A percentile compares a stretch with the other conserved stretches of the same genome.
phyloP scores from a whole-genome alignment of 441 rosid genomes.

The Kokia cookei region DNA sequence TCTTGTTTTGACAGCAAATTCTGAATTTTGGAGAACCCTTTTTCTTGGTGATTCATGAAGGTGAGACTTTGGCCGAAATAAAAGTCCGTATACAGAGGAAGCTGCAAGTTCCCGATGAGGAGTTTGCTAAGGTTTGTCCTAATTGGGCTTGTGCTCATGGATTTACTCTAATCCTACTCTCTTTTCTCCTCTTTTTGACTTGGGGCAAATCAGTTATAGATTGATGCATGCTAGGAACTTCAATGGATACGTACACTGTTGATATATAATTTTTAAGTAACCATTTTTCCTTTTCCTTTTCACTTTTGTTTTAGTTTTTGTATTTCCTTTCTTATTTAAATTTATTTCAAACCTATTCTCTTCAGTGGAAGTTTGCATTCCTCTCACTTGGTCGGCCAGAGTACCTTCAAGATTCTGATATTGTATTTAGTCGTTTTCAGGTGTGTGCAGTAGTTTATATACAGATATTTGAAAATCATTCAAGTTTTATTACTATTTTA shows the following conservation, averaged over 20 bases:
- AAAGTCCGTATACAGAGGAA: slow-evolving; percentile 43
- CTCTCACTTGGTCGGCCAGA: slow-evolving; percentile 47
- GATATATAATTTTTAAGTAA: not conserved
- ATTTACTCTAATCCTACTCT: not conserved
- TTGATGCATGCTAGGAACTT: not conserved
- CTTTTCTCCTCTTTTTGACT: not conserved
- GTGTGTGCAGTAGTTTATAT: slow-evolving; percentile 4
- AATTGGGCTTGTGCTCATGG: not conserved
- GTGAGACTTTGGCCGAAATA: slow-evolving; percentile 40
- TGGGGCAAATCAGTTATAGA: not conserved
- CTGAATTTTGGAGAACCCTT: slow-evolving; percentile 53
- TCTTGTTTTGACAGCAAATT: slow-evolving; percentile 24
- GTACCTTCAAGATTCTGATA: slow-evolving; percentile 43
- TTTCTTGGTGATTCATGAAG: slow-evolving; percentile 39
- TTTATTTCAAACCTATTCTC: slow-evolving; percentile 3
- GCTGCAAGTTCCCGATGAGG: slow-evolving; percentile 46
- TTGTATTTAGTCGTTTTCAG: slow-evolving; percentile 42
- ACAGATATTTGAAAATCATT: not conserved
- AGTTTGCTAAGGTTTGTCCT: slow-evolving; percentile 35
- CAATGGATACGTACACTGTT: not conserved
- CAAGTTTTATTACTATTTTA: not conserved
- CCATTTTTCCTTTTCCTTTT: not conserved
- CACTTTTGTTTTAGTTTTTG: not conserved
- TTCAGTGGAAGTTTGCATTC: slow-evolving; percentile 50
- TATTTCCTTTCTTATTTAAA: not conserved